These are phyloP conservation scores for Talaromyces sp. DNA, from an alignment of 2,329 filamentous ascomycete species.

Conservation along the genomic window DNA sequence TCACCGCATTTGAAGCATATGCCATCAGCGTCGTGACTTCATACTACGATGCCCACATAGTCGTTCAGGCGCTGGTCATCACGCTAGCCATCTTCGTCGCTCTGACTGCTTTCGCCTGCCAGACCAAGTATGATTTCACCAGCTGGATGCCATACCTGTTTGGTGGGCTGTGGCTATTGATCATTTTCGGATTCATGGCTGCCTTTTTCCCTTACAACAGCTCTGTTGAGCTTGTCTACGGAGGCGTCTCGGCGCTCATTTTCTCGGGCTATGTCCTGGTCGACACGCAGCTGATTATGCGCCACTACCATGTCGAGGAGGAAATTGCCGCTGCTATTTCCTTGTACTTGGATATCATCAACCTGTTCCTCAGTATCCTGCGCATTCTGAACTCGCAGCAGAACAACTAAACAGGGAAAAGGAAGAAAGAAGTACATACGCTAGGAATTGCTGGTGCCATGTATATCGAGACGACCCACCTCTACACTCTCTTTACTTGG, in stretches of 20 bases:
- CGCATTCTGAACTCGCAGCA: constrained; percentile 93
- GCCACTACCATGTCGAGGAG: constrained; percentile 95
- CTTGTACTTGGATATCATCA: constrained; percentile 93
- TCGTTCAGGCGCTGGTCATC: constrained; percentile 83
- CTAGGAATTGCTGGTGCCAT: neutral
- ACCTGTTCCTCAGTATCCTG: constrained; percentile 92
- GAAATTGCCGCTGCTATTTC: constrained; percentile 94
- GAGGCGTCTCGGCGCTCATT: constrained; percentile 73
- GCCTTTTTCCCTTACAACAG: constrained; percentile 81
- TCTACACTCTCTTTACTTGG: neutral
- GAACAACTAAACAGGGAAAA: constrained; percentile 63
- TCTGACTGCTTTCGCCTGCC: constrained; percentile 79
- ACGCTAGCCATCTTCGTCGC: constrained; percentile 65
- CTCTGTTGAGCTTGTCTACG: constrained; percentile 79
- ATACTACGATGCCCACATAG: constrained; percentile 77
- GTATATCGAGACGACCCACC: neutral
- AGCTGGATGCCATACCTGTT: constrained; percentile 95
- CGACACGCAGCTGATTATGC: constrained; percentile 91
- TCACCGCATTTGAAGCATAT: constrained; percentile 91
- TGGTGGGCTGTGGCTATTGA: constrained; percentile 79
- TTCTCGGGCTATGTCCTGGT: constrained; percentile 95
- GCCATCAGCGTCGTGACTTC: constrained; percentile 87
- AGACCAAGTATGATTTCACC: constrained; percentile 97
- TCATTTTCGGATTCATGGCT: constrained; percentile 90
- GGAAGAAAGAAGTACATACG: neutral